Conservation (phyloP, 179 eudicot species). For the Actinidia chinensis region DNA sequence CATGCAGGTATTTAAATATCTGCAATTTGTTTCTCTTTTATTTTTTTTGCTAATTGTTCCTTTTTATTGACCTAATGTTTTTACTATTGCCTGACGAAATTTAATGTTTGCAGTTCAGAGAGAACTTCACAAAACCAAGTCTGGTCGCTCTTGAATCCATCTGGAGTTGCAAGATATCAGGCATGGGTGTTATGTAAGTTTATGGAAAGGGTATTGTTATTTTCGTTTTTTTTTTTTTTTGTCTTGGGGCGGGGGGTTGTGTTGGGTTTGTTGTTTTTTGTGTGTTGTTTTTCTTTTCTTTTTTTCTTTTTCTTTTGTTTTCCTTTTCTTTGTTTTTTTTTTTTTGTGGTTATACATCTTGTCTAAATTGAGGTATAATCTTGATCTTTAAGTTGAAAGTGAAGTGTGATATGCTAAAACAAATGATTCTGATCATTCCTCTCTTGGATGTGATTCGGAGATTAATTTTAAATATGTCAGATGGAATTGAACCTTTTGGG, state of each 20-base stretch:
- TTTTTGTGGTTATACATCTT: neutral
- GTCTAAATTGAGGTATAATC: neutral
- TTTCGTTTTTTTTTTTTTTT: neutral
- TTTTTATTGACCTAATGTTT: conserved; percentile 10
- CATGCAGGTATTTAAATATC: conserved; percentile 60
- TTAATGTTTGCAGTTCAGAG: conserved; percentile 80
- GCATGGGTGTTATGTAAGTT: conserved; percentile 79
- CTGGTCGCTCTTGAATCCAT: conserved; percentile 97
- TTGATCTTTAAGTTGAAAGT: neutral
- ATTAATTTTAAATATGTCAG: neutral
- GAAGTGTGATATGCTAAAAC: neutral
- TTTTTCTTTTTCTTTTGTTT: no score
- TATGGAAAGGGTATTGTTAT: neutral
- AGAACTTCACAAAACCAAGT: conserved; percentile 84
- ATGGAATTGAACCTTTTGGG: neutral
- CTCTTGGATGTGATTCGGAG: neutral
- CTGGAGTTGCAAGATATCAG: conserved; percentile 83
- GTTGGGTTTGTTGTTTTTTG: no score
- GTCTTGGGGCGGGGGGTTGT: no score
- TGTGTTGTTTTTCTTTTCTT: no score
- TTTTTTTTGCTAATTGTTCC: neutral
- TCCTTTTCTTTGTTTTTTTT: no score
- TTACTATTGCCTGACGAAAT: conserved; percentile 35
- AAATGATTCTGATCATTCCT: neutral
- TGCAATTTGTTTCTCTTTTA: neutral